A percentile compares a stretch with the other conserved stretches of the same genome.
Conservation (phyloP, 169 alveolate genomes). For the Plasmodium vinckei region DNA sequence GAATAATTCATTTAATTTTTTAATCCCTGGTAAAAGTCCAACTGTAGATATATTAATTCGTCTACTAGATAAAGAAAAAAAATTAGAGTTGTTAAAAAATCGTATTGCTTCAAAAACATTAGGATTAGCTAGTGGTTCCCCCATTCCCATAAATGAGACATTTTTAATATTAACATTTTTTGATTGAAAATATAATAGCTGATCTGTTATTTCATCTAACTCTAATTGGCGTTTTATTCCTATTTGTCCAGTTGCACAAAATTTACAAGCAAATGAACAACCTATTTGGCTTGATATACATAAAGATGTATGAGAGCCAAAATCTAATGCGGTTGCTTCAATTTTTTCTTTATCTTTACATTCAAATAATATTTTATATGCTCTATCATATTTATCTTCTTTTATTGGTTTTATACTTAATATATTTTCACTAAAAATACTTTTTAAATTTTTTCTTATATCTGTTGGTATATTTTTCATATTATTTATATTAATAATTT, state of each 20-base stretch:
- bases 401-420: slow-evolving; percentile 80
- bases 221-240: slow-evolving; percentile 89
- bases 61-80: slow-evolving; percentile 86
- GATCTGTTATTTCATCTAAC: slow-evolving; percentile 91
- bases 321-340: slow-evolving; percentile 88
- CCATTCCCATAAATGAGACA: slow-evolving; percentile 93
- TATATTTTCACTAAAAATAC: slow-evolving; percentile 75
- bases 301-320: slow-evolving; percentile 87
- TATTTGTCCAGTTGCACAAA: slow-evolving; percentile 91
- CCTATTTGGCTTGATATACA: slow-evolving; percentile 91
- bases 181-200: slow-evolving; percentile 86
- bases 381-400: slow-evolving; percentile 82
- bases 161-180: slow-evolving; percentile 84
- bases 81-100: slow-evolving; percentile 80
- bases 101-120: slow-evolving; percentile 87
- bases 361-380: slow-evolving; percentile 86
- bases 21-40: slow-evolving; percentile 91
- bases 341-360: slow-evolving; percentile 86
- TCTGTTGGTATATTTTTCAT: slow-evolving; percentile 84
- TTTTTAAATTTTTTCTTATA: slow-evolving; percentile 79
- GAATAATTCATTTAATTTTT: slow-evolving; percentile 83
- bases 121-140: slow-evolving; percentile 92
- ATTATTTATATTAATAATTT: slow-evolving; percentile 68
- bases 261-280: slow-evolving; percentile 88
- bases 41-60: slow-evolving; percentile 88